Evolutionary conservation across 768 basidiomycete species (phyloP).

Genomic region (Chalciporus sphaerocephalus): DNA sequence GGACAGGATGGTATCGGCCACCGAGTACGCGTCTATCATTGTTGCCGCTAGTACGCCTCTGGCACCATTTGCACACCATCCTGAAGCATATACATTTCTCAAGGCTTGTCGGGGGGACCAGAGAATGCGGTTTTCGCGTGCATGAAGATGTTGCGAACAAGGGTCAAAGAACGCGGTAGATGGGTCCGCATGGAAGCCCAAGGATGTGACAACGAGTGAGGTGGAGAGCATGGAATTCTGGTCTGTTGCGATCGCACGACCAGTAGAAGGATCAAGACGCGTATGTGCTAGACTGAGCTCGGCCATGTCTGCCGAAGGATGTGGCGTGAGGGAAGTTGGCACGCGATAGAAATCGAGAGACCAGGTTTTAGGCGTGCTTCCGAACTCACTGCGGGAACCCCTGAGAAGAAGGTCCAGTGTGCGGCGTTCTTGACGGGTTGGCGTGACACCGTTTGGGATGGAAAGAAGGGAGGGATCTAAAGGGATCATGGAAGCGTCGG

Average conservation of each 20-base stretch:
- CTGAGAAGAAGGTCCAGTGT: slow-evolving; percentile 61
- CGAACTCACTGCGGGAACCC: slow-evolving; percentile 50
- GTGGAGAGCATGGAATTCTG: slow-evolving; percentile 51
- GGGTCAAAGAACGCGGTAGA: slow-evolving; percentile 56
- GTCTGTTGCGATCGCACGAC: slow-evolving; percentile 52
- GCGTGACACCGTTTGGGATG: slow-evolving; percentile 29
- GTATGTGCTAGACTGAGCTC: slow-evolving; percentile 61
- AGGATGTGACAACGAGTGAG: slow-evolving; percentile 79
- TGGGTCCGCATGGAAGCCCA: slow-evolving; percentile 80
- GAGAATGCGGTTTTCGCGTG: slow-evolving; percentile 46
- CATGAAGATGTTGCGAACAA: slow-evolving; percentile 51
- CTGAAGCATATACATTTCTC: slow-evolving; percentile 79
- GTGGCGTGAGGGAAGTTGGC: slow-evolving; percentile 47
- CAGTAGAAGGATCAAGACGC: slow-evolving; percentile 44
- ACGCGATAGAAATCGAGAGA: slow-evolving; percentile 77
- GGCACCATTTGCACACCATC: slow-evolving; percentile 92
- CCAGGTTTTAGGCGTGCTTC: slow-evolving; percentile 63
- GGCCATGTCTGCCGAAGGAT: slow-evolving; percentile 22
- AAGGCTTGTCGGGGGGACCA: slow-evolving; percentile 36
- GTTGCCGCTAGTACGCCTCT: slow-evolving; percentile 88
- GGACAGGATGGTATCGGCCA: slow-evolving; percentile 64
- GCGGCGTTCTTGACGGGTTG: slow-evolving; percentile 63
- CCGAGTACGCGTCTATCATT: slow-evolving; percentile 86
- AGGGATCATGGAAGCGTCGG: slow-evolving; percentile 64
- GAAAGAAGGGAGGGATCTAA: slow-evolving; percentile 45